A percentile compares a stretch with the other conserved stretches of the same genome.
phyloP scores from a whole-genome alignment of 345 rosid species.

The Physaria fendleri region DNA sequence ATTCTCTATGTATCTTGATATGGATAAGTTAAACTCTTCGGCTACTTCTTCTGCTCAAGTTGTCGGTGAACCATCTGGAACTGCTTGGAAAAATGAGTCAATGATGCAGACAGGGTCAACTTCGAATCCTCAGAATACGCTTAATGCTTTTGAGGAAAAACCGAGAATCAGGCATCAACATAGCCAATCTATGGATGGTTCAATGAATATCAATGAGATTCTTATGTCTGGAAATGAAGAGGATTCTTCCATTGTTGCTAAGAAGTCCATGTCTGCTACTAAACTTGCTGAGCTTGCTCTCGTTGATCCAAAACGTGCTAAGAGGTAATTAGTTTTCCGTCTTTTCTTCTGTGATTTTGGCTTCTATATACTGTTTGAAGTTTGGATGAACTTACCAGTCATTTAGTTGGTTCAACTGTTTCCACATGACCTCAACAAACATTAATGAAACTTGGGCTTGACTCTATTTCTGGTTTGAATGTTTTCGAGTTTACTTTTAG shows the following conservation, averaged over 20 bases:
- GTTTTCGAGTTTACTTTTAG: not conserved
- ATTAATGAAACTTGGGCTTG: not conserved
- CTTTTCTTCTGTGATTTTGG: not conserved
- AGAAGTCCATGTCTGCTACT: conserved; percentile 83
- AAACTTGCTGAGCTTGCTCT: conserved; percentile 99
- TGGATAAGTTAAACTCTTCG: conserved; percentile 81
- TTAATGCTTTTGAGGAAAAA: conserved; percentile 47
- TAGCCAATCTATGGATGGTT: conserved; percentile 92
- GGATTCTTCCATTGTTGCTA: conserved; percentile 43
- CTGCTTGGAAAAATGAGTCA: conserved; percentile 10
- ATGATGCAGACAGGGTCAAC: conserved; percentile 6
- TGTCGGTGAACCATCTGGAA: conserved; percentile 44
- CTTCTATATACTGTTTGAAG: not conserved
- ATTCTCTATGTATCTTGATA: conserved; percentile 71
- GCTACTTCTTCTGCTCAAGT: conserved; percentile 60
- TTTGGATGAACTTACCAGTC: not conserved
- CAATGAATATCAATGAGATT: conserved; percentile 70
- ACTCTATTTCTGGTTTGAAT: not conserved
- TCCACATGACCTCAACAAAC: not conserved
- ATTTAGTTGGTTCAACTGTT: not conserved
- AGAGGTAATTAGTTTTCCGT: conserved; percentile 49
- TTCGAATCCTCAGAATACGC: conserved; percentile 28
- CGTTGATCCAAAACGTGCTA: conserved; percentile 92
- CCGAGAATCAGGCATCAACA: conserved; percentile 90
- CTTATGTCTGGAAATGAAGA: conserved; percentile 67